These are phyloP conservation scores for Herpetospermum pedunculosum DNA, from an alignment of 306 rosid species.

Conservation along the genomic window DNA sequence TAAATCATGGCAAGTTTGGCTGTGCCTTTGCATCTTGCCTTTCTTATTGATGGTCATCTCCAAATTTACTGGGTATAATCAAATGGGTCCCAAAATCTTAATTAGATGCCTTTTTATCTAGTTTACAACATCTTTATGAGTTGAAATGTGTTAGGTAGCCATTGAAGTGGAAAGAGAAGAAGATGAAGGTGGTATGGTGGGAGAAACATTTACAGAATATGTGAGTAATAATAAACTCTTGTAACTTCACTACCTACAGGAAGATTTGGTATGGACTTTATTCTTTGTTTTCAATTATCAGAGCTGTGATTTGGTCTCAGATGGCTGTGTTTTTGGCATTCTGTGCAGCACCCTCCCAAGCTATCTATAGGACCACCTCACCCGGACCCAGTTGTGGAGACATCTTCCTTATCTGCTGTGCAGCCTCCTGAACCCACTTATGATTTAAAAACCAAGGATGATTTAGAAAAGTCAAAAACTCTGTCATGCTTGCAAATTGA, in stretches of 20 bases:
- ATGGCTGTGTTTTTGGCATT: conserved; percentile 16
- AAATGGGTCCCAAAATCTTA: background rate
- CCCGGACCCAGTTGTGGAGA: conserved; percentile 96
- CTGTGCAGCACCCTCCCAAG: conserved; percentile 85
- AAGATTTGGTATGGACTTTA: background rate
- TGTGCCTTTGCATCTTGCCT: background rate
- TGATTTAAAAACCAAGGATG: conserved; percentile 55
- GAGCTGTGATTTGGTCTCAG: conserved; percentile 15
- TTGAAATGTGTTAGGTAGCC: conserved; percentile 52
- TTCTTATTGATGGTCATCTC: background rate
- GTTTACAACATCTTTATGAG: conserved; percentile 4
- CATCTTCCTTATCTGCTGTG: conserved; percentile 92
- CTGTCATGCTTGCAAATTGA: conserved; percentile 97
- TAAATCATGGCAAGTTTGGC: background rate
- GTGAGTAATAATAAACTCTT: conserved; percentile 35
- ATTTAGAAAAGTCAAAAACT: conserved; percentile 50
- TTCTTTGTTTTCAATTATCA: background rate
- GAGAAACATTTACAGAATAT: conserved; percentile 96
- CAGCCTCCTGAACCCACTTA: conserved; percentile 99
- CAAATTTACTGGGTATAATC: background rate
- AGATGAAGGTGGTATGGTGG: conserved; percentile 89
- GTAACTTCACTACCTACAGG: background rate
- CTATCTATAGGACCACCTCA: conserved; percentile 86
- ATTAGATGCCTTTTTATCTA: background rate
- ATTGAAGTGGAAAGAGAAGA: conserved; percentile 97